Conservation (phyloP, 768 basidiomycete genomes). For the Amanita jacksonii region DNA sequence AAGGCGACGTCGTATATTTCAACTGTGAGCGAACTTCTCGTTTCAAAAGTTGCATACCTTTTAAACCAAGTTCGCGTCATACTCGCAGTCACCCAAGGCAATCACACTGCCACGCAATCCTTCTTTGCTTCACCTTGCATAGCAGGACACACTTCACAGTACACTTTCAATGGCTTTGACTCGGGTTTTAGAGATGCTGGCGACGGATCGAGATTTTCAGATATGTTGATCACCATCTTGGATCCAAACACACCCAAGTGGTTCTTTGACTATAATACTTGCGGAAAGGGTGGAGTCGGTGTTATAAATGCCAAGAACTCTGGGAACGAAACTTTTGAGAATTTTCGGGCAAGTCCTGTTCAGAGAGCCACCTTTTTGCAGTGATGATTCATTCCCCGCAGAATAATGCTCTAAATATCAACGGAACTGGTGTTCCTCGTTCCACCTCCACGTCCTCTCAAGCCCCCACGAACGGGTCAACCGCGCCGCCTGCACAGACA, state of each 20-base stretch:
- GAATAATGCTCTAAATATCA: constrained; percentile 49
- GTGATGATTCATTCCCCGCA: constrained; percentile 14
- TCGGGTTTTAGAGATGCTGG: constrained; percentile 39
- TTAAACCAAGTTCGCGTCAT: too few relatives aligned
- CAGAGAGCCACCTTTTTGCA: not conserved
- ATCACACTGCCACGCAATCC: constrained; percentile 48
- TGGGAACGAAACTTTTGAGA: constrained; percentile 30
- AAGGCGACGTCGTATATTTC: constrained; percentile 44
- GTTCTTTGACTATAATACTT: constrained; percentile 51
- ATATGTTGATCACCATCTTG: constrained; percentile 33
- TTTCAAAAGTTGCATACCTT: too few relatives aligned
- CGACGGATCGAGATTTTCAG: constrained; percentile 37
- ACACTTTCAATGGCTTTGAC: constrained; percentile 49
- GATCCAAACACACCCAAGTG: constrained; percentile 40
- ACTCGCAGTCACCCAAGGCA: constrained; percentile 42
- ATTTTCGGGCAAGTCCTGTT: constrained; percentile 32
- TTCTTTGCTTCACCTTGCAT: constrained; percentile 46
- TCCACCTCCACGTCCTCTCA: not conserved
- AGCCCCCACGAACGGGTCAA: not conserved
- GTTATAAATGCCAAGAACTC: constrained; percentile 54
- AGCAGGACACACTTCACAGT: constrained; percentile 36
- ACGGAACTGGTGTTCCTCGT: constrained; percentile 29
- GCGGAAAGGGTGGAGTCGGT: constrained; percentile 49
- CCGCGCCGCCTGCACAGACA: not conserved
- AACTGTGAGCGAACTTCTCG: constrained; percentile 38